These are phyloP conservation scores for Thalassia testudinum DNA, from an alignment of 116 monocot genomes.

Conservation along the genomic window DNA sequence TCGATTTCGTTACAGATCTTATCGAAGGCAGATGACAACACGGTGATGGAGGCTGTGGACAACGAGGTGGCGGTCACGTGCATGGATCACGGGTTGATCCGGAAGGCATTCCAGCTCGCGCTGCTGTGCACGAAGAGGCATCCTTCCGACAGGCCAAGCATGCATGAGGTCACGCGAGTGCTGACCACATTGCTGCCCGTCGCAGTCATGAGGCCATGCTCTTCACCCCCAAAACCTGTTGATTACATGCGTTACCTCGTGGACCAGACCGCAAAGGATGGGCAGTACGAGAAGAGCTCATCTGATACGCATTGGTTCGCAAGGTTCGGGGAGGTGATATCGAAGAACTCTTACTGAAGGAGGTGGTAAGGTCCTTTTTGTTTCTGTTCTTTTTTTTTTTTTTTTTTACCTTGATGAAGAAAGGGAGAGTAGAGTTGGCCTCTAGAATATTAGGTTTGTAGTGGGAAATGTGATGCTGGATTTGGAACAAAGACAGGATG, in stretches of 20 bases:
- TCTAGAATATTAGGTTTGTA: no score
- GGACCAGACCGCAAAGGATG: constrained; percentile 2
- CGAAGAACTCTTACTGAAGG: constrained; percentile 31
- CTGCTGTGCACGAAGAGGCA: constrained; percentile 82
- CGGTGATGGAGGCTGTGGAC: constrained; percentile 93
- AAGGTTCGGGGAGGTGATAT: constrained; percentile 85
- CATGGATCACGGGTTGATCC: constrained; percentile 43
- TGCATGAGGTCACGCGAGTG: constrained; percentile 77
- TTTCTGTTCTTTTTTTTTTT: no score
- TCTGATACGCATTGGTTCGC: constrained; percentile 76
- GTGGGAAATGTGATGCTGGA: no score
- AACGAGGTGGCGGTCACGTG: constrained; percentile 79
- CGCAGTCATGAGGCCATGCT: constrained; percentile 18
- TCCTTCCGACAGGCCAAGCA: constrained; percentile 57
- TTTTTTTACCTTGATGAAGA: no score
- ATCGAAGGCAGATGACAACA: constrained; percentile 79
- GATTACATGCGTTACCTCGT: constrained; percentile 31
- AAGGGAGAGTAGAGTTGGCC: no score
- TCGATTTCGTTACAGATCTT: constrained; percentile 42
- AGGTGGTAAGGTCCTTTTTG: neutral
- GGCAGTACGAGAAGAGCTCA: constrained; percentile 31
- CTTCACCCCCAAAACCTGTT: constrained; percentile 9
- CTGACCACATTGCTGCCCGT: constrained; percentile 56
- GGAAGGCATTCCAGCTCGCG: constrained; percentile 83
- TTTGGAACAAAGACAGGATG: no score